Conservation (phyloP, 177 flowering plant genomes). For the Vitis hybrid region DNA sequence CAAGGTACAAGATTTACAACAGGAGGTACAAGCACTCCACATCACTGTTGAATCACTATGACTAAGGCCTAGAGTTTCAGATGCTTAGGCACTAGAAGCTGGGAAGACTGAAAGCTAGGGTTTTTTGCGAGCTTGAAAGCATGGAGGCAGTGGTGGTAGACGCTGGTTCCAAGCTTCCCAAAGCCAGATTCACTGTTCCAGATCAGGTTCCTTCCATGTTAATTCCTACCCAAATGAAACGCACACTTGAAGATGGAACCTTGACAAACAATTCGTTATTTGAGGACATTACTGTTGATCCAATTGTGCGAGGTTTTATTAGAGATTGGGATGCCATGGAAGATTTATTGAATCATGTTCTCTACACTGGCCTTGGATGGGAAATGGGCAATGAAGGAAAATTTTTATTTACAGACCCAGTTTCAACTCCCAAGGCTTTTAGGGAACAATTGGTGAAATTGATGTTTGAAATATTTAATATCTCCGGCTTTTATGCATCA, state of each 20-base stretch:
- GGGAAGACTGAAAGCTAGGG: too few relatives aligned
- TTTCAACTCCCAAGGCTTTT: conserved; percentile 87
- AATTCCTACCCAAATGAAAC: conserved; percentile 87
- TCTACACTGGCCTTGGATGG: conserved; percentile 92
- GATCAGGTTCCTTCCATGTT: conserved; percentile 93
- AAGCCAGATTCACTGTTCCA: conserved; percentile 52
- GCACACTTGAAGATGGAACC: conserved; percentile 61
- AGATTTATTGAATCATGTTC: conserved; percentile 52
- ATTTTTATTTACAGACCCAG: conserved; percentile 87
- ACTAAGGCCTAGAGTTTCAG: too few relatives aligned
- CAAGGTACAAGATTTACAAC: too few relatives aligned
- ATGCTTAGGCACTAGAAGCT: too few relatives aligned
- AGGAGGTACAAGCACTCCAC: too few relatives aligned
- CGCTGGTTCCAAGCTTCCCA: too few relatives aligned
- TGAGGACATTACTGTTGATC: conserved; percentile 72
- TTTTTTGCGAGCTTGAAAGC: too few relatives aligned
- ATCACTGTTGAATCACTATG: too few relatives aligned
- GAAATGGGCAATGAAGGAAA: conserved; percentile 95
- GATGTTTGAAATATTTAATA: conserved; percentile 97
- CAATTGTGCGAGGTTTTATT: too few relatives aligned
- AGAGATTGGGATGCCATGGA: too few relatives aligned
- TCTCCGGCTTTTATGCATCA: conserved; percentile 93
- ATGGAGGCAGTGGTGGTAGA: too few relatives aligned
- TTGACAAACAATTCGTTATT: conserved; percentile 27
- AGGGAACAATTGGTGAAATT: conserved; percentile 92